Percentiles rank a stretch among this genome's conserved stretches.
Evolutionary conservation across 2,329 filamentous ascomycete genomes (phyloP).

Genomic region (Xylaria digitata): DNA sequence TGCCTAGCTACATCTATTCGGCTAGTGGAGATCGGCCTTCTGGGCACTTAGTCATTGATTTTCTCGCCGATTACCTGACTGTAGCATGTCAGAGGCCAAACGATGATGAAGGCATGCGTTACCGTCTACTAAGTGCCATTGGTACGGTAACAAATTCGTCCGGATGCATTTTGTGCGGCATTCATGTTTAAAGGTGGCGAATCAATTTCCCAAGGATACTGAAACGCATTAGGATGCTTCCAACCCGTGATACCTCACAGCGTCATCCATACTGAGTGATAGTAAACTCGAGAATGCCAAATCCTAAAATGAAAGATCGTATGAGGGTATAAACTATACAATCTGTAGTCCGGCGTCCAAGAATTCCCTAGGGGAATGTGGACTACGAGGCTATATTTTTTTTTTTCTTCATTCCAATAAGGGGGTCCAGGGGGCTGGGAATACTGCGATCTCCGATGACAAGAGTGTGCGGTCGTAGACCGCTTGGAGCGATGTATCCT

Average conservation of each 20-base stretch:
- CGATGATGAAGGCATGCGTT: neutral
- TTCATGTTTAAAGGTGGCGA: too few species aligned
- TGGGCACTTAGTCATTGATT: neutral
- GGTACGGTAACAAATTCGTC: neutral
- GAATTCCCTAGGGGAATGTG: neutral
- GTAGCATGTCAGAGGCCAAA: neutral
- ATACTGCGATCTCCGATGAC: neutral
- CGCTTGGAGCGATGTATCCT: neutral
- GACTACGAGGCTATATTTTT: neutral
- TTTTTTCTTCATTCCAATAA: neutral
- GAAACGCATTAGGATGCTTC: neutral
- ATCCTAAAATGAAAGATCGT: neutral
- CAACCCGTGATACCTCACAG: neutral
- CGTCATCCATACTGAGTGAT: neutral
- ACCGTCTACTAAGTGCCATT: neutral
- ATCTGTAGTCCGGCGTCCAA: neutral
- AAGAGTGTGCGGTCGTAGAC: neutral
- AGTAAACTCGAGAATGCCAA: neutral
- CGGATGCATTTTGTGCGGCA: neutral
- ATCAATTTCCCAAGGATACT: neutral
- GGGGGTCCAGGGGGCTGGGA: neutral
- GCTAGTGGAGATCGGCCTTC: neutral
- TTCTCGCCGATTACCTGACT: neutral
- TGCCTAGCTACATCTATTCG: neutral
- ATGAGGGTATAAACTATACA: conserved; percentile 6